These are phyloP conservation scores for Grigorovia transvaalensis DNA, from an alignment of 805 yeast genomes.

Conservation along the genomic window DNA sequence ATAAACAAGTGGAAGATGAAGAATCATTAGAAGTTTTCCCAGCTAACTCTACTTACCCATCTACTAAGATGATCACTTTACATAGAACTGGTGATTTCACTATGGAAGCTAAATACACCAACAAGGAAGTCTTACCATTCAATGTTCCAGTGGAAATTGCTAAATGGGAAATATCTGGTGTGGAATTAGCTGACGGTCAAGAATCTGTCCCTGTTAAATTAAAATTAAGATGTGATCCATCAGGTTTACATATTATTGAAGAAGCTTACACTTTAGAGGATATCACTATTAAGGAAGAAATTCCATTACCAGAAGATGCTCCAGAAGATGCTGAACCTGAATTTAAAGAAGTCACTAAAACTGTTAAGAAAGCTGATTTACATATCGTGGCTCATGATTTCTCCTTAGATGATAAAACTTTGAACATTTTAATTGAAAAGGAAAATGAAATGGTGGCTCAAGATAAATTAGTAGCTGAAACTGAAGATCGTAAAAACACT, in stretches of 20 bases:
- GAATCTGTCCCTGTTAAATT: constrained; percentile 73
- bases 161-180: constrained; percentile 81
- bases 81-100: constrained; percentile 85
- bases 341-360: constrained; percentile 82
- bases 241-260: constrained; percentile 89
- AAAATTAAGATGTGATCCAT: constrained; percentile 94
- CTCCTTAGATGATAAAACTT: constrained; percentile 44
- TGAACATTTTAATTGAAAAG: constrained; percentile 60
- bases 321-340: constrained; percentile 65
- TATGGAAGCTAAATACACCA: constrained; percentile 77
- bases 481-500: constrained; percentile 97
- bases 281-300: constrained; percentile 76
- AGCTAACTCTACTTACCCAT: constrained; percentile 83
- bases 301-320: constrained; percentile 43
- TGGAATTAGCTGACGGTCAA: constrained; percentile 68
- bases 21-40: constrained; percentile 96
- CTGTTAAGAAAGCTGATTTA: constrained; percentile 83
- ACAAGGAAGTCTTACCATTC: constrained; percentile 59
- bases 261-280: constrained; percentile 93
- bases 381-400: constrained; percentile 49
- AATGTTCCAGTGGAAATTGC: constrained; percentile 61
- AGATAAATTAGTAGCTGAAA: constrained; percentile 95
- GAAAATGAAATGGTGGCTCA: constrained; percentile 78
- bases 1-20: constrained; percentile 80
- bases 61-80: constrained; percentile 89